A percentile compares a stretch with the other conserved stretches of the same genome.
These are phyloP conservation scores for Clonostachys rhizophaga DNA, from an alignment of 2,329 filamentous ascomycete genomes.

Conservation along the genomic window DNA sequence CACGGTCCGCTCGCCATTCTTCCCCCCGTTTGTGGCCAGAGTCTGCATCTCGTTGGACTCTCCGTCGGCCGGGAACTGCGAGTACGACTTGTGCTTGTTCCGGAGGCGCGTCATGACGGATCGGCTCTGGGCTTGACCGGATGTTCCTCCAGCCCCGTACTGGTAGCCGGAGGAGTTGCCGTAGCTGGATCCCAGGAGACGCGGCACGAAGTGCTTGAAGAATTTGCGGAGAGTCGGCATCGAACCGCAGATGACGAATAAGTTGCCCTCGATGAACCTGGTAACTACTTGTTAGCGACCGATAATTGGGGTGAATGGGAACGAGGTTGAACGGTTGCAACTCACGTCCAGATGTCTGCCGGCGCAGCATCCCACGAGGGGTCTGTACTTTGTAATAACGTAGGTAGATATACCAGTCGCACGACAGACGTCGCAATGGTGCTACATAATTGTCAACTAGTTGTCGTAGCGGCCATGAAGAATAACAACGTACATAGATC, in stretches of 20 bases:
- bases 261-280: slow-evolving; percentile 29
- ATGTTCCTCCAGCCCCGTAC: not conserved
- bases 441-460: slow-evolving; percentile 4
- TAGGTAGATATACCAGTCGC: slow-evolving; percentile 15
- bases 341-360: slow-evolving; percentile 19
- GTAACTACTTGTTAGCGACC: not conserved
- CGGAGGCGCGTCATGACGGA: slow-evolving; percentile 5
- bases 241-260: slow-evolving; percentile 32
- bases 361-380: slow-evolving; percentile 18
- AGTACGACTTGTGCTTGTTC: slow-evolving; percentile 8
- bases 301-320: not conserved
- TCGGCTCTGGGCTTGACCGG: not conserved
- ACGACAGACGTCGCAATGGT: slow-evolving; percentile 23
- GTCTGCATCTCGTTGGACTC: slow-evolving; percentile 7
- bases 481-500: slow-evolving; percentile 13
- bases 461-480: too few species aligned
- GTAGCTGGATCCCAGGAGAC: slow-evolving; percentile 9
- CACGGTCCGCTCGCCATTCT: slow-evolving; percentile 2
- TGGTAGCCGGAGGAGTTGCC: not conserved
- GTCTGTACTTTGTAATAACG: slow-evolving; percentile 15
- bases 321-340: slow-evolving; percentile 5
- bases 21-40: slow-evolving; percentile 4
- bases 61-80: slow-evolving; percentile 7
- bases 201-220: slow-evolving; percentile 22
- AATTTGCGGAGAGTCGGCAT: slow-evolving; percentile 29